Percentiles rank a stretch among this genome's conserved stretches.
Conservation (phyloP, 2,329 filamentous ascomycete genomes). For the Davidsoniella australis region DNA sequence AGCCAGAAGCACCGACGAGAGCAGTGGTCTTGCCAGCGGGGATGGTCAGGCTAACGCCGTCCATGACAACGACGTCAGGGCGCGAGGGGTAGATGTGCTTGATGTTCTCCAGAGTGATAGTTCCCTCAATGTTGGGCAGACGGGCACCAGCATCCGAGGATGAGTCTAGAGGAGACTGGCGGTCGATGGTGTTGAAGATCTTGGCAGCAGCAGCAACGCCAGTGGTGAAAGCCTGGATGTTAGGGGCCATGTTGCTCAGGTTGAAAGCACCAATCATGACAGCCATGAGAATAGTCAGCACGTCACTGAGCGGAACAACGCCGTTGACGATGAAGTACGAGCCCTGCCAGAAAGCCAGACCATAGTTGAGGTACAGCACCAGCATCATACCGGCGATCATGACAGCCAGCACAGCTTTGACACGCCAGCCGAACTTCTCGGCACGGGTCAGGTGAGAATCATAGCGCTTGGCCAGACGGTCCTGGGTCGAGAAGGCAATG, state of each 20-base stretch:
- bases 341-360: conserved; percentile 77
- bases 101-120: conserved; percentile 63
- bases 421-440: conserved; percentile 57
- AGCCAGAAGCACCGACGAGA: conserved; percentile 83
- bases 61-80: conserved; percentile 77
- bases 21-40: conserved; percentile 86
- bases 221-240: conserved; percentile 71
- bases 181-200: conserved; percentile 88
- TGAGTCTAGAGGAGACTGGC: conserved; percentile 68
- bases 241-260: conserved; percentile 72
- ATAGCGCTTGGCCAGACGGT: conserved; percentile 77
- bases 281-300: conserved; percentile 75
- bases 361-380: conserved; percentile 74
- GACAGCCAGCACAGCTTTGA: conserved; percentile 53
- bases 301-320: conserved; percentile 46
- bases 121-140: conserved; percentile 52
- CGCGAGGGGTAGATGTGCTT: conserved; percentile 92
- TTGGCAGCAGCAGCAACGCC: conserved; percentile 72
- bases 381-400: conserved; percentile 78
- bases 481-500: conserved; percentile 82
- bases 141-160: conserved; percentile 51
- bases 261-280: conserved; percentile 90
- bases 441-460: conserved; percentile 57
- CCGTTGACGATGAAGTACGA: conserved; percentile 54
- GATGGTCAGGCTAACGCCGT: conserved; percentile 61